Evolutionary conservation across 1,139 yeast species (phyloP).

Genomic region (Suhomyces atakaporum): DNA sequence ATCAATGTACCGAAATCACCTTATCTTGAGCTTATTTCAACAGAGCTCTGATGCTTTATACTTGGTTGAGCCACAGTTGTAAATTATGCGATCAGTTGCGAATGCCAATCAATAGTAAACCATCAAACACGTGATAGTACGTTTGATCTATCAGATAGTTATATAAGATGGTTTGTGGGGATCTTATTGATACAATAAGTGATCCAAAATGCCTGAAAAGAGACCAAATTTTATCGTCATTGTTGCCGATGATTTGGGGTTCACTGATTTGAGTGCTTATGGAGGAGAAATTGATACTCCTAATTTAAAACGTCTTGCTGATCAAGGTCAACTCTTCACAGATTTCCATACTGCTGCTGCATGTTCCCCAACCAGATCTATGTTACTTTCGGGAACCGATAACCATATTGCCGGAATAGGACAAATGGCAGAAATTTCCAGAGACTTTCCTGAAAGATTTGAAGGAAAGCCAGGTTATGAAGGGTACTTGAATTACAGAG

Average conservation of each 20-base stretch:
- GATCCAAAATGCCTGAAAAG: neutral
- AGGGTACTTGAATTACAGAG: neutral
- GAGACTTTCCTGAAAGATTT: neutral
- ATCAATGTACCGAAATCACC: too few species aligned
- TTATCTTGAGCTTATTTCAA: too few species aligned
- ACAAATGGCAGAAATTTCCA: neutral
- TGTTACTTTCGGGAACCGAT: neutral
- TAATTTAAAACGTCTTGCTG: neutral
- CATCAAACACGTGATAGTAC: neutral
- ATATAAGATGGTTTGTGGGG: neutral
- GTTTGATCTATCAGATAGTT: neutral
- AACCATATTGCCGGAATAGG: neutral
- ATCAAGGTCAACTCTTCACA: neutral
- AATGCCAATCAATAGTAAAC: neutral
- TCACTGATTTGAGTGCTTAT: constrained; percentile 1
- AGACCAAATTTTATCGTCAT: neutral
- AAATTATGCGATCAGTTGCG: neutral
- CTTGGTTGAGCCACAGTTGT: neutral
- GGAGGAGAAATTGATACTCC: constrained; percentile 1
- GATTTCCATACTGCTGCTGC: constrained; percentile 1
- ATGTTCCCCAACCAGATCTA: neutral
- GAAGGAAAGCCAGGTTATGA: neutral
- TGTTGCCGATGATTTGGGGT: constrained; percentile 1
- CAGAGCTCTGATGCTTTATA: too few species aligned
- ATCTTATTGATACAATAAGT: too few species aligned